Base-by-base conservation (phyloP, 768 basidiomycete genomes). In the Rhizopogon vinicolor region DNA sequence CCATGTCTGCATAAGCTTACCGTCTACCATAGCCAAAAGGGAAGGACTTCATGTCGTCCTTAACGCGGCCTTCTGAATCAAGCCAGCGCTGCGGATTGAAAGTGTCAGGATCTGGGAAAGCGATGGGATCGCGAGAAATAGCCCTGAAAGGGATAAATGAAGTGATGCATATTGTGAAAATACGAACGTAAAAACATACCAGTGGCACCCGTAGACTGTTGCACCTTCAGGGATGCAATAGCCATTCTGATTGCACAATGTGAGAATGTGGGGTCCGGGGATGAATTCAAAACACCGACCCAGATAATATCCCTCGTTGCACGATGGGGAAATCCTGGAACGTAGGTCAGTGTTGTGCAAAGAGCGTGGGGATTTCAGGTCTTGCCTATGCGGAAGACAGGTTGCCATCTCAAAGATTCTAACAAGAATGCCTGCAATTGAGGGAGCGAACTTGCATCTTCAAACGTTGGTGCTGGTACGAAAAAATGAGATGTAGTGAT, bases 261-360 rank as follows among this genome's bases (percentile, higher is more conserved):
- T 33, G 35, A 13, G 49, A 33, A 35, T 3, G 49, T 35, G 18
- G 29, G 13, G 16, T 39, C 79, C 80, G 6, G 25, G 7, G 6
- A 46, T 18, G 3, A 13, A 18, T 31, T 3, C 29, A 45, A 46
- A 18, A 46, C 12, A 46, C 44, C 5, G 7, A 46, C 44, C 78
- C 80, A 87, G 16, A 79, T 63, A 42, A 87, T 76, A 55, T 86
- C 84, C 48, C 75, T 77, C 0, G 81, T 86, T 1, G 84, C 77
- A 41, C 76, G 76, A 58, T 87, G 85, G 0, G 81, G 73, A 48
- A 84, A 82, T 0, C 84, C 83, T 60, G 77, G 73, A 14, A 74
- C 72, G 29, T 10, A 33, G 41, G 14, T 41, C n/a, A 39, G 22
- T 39, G 19, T 9, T 14, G 5, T 41, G 12, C 44, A 41, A 69